Evolutionary conservation across 139 green algal species (phyloP).

Genomic region (Chlamydomonas sp.): DNA sequence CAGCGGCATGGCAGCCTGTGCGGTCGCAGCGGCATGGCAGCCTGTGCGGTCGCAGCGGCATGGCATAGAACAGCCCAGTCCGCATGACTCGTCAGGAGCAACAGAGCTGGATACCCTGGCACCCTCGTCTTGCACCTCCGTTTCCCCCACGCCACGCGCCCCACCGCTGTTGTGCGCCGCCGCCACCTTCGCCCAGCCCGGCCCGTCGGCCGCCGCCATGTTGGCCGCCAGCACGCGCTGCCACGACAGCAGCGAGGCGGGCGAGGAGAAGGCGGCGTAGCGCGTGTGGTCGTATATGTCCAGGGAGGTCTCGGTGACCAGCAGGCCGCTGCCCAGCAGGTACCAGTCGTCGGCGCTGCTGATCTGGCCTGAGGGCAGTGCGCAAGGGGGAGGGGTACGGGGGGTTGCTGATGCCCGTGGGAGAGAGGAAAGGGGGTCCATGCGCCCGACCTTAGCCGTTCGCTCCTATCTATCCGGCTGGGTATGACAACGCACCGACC

Average conservation of each 20-base stretch:
- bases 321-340: slow-evolving; percentile 60
- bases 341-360: slow-evolving; percentile 68
- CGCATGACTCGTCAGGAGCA: too few species aligned
- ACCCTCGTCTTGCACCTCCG: not conserved
- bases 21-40: too few species aligned
- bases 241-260: slow-evolving; percentile 67
- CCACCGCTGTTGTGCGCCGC: slow-evolving; percentile 79
- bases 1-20: too few species aligned
- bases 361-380: slow-evolving; percentile 42
- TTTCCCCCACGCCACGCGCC: not conserved
- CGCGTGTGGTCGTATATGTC: slow-evolving; percentile 65
- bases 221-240: slow-evolving; percentile 75
- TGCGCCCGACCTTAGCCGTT: too few species aligned
- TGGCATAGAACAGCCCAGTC: too few species aligned
- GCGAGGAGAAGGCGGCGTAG: slow-evolving; percentile 48
- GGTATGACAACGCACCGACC: too few species aligned
- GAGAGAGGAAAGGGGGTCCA: not conserved
- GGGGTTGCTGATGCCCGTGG: not conserved
- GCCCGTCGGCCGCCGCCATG: slow-evolving; percentile 59
- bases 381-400: not conserved
- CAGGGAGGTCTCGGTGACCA: slow-evolving; percentile 73
- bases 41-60: too few species aligned
- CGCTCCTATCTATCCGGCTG: too few species aligned
- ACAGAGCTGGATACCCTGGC: not conserved
- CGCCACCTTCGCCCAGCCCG: slow-evolving; percentile 55